Evolutionary conservation across 2,329 filamentous ascomycete genomes (phyloP), one percentile per base, ranked within the genome.

Genomic region (Hortaea sp.): DNA sequence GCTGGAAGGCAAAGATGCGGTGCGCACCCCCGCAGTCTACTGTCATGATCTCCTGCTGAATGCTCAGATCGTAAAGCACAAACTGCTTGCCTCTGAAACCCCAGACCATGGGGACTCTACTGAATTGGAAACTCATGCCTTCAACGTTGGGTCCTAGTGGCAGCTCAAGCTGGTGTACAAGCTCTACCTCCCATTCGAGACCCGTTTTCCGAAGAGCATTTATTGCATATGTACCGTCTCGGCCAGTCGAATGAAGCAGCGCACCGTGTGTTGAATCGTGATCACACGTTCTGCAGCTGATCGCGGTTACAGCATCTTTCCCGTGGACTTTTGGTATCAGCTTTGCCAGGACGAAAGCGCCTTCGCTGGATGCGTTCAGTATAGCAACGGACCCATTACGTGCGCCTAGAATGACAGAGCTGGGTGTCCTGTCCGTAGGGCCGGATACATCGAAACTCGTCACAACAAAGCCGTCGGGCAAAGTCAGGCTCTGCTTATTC

Each of bases 21-120:
- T 95, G 88, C 0, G 81, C 82, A 31, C 90, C 90, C 46, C 89
- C 90, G 60, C 90, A 95, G 42, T 88, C 81, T 29, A 94, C 73
- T 1, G 72, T 74, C 45, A 83, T 77, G 11, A 90, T 64, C 57
- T 90, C 84, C 46, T 79, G 75, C 48, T 86, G 80, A 1, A 70
- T 70, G 0, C 78, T 81, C 60, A 85, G 81, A 61, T 95, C 86
- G 78, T 86, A 92, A 7, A 90, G 75, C 9, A 94, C 71, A 59
- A 97, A 94, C 41, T 79, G 72, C 51, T 81, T 87, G 60, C 84
- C 81, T 46, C 78, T 80, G 66, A 95, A 97, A 3, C 90, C 90
- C 61, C 82, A 85, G 9, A 94, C 69, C 29, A 88, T 69, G 1
- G 95, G 69, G 41, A 85, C 73, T 1, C 70, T 63, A 0, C 63